A percentile compares a stretch with the other conserved stretches of the same genome.
Conservation (phyloP, 1,284 basidiomycete species). For the Sporisorium exsertum region DNA sequence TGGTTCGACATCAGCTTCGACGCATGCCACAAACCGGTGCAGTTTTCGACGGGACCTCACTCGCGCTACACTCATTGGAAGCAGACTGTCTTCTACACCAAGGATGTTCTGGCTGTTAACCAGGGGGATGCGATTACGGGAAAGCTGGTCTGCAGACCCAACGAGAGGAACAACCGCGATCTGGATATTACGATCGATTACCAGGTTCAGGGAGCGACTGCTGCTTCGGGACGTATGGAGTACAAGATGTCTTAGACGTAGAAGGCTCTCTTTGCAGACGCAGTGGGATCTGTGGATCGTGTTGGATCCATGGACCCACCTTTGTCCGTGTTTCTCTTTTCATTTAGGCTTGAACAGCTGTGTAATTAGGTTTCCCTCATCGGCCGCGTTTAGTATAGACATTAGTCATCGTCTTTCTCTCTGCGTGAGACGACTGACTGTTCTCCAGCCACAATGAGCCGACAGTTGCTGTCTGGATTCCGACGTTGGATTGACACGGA, state of each 20-base stretch:
- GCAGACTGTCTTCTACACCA: slow-evolving; percentile 69
- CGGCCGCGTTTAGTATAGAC: slow-evolving; percentile 9
- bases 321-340: not conserved
- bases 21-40: slow-evolving; percentile 94
- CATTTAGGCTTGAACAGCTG: not conserved
- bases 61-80: slow-evolving; percentile 69
- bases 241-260: slow-evolving; percentile 66
- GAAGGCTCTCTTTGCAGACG: too few species aligned
- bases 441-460: not conserved
- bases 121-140: slow-evolving; percentile 63
- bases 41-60: slow-evolving; percentile 70
- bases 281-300: too few species aligned
- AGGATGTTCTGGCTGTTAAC: slow-evolving; percentile 62
- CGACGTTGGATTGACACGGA: not conserved
- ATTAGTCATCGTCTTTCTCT: not conserved
- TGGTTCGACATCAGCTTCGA: slow-evolving; percentile 99
- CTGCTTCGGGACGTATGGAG: slow-evolving; percentile 54
- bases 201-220: slow-evolving; percentile 51
- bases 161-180: slow-evolving; percentile 66
- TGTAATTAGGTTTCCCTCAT: slow-evolving; percentile 11
- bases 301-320: not conserved
- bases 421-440: not conserved
- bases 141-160: slow-evolving; percentile 60
- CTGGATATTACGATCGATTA: slow-evolving; percentile 66
- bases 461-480: not conserved